Conservation (phyloP, 441 rosid species). For the Iberis amara region DNA sequence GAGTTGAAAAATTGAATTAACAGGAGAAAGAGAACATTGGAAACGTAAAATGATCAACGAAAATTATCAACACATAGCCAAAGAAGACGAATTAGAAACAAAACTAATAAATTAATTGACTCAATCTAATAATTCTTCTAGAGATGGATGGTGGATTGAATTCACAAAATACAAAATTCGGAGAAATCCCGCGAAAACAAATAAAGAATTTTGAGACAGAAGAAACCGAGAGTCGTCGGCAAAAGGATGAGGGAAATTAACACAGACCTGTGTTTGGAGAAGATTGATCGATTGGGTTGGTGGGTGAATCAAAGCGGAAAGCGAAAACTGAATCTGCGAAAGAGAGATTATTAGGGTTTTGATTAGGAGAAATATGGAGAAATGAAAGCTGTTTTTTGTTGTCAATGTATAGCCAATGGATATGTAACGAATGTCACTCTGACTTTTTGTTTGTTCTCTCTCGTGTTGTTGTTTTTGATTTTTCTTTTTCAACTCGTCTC, state of each 20-base stretch:
- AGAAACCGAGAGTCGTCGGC: no score
- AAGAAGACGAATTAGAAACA: not conserved
- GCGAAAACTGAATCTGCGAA: slow-evolving; percentile 21
- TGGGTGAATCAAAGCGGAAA: not conserved
- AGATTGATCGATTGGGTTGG: not conserved
- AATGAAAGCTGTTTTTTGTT: not conserved
- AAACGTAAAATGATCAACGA: not conserved
- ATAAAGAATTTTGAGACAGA: no score
- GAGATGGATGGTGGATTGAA: no score
- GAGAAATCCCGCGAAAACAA: no score
- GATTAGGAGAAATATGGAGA: slow-evolving; percentile 3
- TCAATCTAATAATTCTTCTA: no score
- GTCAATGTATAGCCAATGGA: slow-evolving; percentile 4
- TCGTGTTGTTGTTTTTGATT: no score
- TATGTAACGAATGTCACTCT: slow-evolving; percentile 19
- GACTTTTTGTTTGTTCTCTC: not conserved
- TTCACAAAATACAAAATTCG: no score
- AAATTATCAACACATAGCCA: not conserved
- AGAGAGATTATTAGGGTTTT: slow-evolving; percentile 21
- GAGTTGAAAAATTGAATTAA: not conserved
- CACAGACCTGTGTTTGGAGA: not conserved
- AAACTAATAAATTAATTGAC: no score
- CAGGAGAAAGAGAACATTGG: not conserved
- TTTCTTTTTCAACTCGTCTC: no score
- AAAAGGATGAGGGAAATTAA: no score